Evolutionary conservation across 192 early-diverging fungal species (phyloP).

Genomic region (Geranomyces variabilis): DNA sequence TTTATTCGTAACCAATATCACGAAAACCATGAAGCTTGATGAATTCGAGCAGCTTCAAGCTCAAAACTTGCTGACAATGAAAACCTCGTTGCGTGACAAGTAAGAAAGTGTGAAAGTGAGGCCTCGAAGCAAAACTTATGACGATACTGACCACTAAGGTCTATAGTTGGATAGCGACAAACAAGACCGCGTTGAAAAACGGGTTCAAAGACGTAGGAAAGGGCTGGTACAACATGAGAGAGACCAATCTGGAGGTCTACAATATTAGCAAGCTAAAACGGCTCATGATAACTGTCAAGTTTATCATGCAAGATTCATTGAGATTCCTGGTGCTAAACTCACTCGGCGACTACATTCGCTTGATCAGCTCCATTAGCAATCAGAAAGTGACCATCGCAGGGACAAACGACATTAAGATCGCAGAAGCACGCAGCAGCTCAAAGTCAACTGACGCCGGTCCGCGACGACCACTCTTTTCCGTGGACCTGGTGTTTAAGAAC

Average conservation of each 20-base stretch:
- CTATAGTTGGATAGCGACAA: conserved; percentile 53
- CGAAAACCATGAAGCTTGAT: conserved; percentile 59
- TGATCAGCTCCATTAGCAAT: conserved; percentile 47
- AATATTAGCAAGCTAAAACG: conserved; percentile 59
- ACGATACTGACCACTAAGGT: not conserved
- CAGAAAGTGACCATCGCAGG: conserved; percentile 56
- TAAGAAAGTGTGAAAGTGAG: conserved; percentile 21
- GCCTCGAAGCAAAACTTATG: not conserved
- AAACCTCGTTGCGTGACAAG: conserved; percentile 55
- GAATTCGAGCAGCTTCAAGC: conserved; percentile 64
- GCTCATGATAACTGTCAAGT: conserved; percentile 66
- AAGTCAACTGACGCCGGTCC: conserved; percentile 13
- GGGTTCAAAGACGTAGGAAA: conserved; percentile 68
- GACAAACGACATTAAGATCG: conserved; percentile 60
- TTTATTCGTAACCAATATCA: conserved; percentile 46
- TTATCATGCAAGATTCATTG: conserved; percentile 67
- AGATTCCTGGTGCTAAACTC: conserved; percentile 61
- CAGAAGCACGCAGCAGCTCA: conserved; percentile 25
- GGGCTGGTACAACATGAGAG: conserved; percentile 70
- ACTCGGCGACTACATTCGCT: conserved; percentile 50
- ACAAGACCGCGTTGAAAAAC: conserved; percentile 52
- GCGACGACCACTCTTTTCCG: conserved; percentile 54
- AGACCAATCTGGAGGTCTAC: conserved; percentile 65
- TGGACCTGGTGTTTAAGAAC: conserved; percentile 59
- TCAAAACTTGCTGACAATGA: conserved; percentile 55